Conservation (phyloP, 2,329 filamentous ascomycete species). For the Aspergillus tubingensis region DNA sequence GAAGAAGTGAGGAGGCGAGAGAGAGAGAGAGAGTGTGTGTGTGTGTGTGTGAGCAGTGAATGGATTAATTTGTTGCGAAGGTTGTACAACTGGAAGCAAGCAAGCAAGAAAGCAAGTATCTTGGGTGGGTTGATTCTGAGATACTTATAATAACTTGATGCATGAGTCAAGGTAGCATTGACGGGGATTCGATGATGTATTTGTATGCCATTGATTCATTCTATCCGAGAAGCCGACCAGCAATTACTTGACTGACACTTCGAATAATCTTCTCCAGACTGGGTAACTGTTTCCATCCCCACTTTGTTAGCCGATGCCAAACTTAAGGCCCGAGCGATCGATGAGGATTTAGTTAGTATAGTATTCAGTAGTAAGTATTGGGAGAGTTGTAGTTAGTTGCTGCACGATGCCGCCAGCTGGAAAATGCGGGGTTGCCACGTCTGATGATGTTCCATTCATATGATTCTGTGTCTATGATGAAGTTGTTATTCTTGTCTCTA, state of each 20-base stretch:
- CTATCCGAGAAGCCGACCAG: background rate
- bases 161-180: background rate
- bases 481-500: too few species aligned
- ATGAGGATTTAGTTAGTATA: background rate
- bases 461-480: too few species aligned
- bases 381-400: background rate
- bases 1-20: too few species aligned
- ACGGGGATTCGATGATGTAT: slow-evolving; percentile 1
- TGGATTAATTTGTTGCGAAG: too few species aligned
- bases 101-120: background rate
- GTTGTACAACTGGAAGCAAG: slow-evolving; percentile 2
- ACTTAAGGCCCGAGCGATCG: background rate
- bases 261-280: too few species aligned
- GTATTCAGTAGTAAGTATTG: too few species aligned
- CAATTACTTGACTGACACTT: background rate
- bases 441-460: background rate
- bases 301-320: background rate
- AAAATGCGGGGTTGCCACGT: slow-evolving; percentile 9
- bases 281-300: too few species aligned
- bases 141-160: background rate
- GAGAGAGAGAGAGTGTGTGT: too few species aligned
- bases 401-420: slow-evolving; percentile 10
- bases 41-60: too few species aligned
- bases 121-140: background rate
- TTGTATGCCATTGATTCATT: background rate